Conservation (phyloP, 2,329 filamentous ascomycete species). For the Fusarium buxicola region DNA sequence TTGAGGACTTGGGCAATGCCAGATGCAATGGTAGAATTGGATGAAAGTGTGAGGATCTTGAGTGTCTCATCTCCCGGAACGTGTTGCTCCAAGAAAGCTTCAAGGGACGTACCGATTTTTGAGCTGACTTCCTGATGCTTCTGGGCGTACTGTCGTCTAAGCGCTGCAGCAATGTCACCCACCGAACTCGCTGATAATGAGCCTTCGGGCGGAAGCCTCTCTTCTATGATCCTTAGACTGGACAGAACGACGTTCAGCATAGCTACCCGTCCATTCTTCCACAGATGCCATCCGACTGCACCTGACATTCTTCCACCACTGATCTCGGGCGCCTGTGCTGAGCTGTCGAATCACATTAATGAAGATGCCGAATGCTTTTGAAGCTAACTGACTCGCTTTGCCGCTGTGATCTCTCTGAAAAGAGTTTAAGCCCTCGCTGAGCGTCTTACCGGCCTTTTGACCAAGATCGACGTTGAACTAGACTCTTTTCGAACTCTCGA, state of each 20-base stretch:
- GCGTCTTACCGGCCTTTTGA: constrained; percentile 55
- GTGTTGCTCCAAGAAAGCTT: constrained; percentile 47
- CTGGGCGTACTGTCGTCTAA: constrained; percentile 26
- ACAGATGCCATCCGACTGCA: constrained; percentile 72
- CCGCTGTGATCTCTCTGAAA: constrained; percentile 69
- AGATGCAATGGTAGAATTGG: constrained; percentile 69
- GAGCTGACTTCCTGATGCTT: constrained; percentile 43
- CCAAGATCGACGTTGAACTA: constrained; percentile 68
- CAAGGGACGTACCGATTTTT: constrained; percentile 52
- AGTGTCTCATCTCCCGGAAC: constrained; percentile 47
- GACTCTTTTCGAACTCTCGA: constrained; percentile 68
- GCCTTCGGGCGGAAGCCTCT: constrained; percentile 37
- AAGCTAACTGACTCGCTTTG: constrained; percentile 69
- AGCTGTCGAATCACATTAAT: constrained; percentile 57
- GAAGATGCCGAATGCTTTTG: constrained; percentile 63
- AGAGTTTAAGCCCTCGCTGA: constrained; percentile 59
- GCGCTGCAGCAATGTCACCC: constrained; percentile 35
- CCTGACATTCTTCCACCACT: constrained; percentile 67
- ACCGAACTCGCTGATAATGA: constrained; percentile 17
- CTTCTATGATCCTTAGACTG: constrained; percentile 56
- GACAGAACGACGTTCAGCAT: constrained; percentile 67
- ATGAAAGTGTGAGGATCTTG: constrained; percentile 69
- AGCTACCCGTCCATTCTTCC: constrained; percentile 73
- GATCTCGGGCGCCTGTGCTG: constrained; percentile 44
- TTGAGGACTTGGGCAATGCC: constrained; percentile 58